Evolutionary conservation across 2,329 filamentous ascomycete genomes (phyloP), one percentile per base, ranked within the genome.

Genomic region (Neonectria magnoliae): DNA sequence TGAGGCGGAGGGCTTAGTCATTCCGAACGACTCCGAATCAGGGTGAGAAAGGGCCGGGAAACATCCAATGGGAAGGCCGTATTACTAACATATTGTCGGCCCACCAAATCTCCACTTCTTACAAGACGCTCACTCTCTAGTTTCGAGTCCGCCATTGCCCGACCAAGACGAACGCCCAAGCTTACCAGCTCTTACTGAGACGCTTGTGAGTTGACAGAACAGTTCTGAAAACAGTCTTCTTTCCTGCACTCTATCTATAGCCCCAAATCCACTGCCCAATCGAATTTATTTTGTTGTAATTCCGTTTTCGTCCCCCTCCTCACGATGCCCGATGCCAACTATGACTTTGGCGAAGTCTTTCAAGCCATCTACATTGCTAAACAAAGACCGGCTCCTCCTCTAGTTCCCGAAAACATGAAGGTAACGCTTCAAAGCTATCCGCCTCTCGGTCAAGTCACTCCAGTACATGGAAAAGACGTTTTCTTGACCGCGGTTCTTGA

Each of bases 391-490:
- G 64, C 74, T 42, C 75, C 76, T 27, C 60, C 65, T 27, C 57
- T 66, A 31, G 60, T 76, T 50, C 5, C 71, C 44, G 71, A 76
- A 57, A 67, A 64, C 2, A 83, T 82, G 79, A 77, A 76, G 7
- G 75, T 77, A 38, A 71, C 74, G 13, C 69, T 87, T 18, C 81
- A 82, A 22, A 84, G 83, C 64, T 90, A 89, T 73, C 94, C 94
- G 13, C 88, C 93, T 1, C 79, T 97, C 56, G 93, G 90, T 2
- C 92, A 94, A 75, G 85, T 92, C 25, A 94, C 93, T 2, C 83
- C 87, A 53, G 74, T 92, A 20, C 78, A 82, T 27, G 75, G 76
- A 20, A 73, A 74, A 2, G 70, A 85, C 73, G 81, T 91, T 42
- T 76, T 77, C 1, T 90, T 98, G 69, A 90, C 87, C 0, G 90